Conservation (phyloP, 768 basidiomycete genomes). For the Termitomyces sp. region DNA sequence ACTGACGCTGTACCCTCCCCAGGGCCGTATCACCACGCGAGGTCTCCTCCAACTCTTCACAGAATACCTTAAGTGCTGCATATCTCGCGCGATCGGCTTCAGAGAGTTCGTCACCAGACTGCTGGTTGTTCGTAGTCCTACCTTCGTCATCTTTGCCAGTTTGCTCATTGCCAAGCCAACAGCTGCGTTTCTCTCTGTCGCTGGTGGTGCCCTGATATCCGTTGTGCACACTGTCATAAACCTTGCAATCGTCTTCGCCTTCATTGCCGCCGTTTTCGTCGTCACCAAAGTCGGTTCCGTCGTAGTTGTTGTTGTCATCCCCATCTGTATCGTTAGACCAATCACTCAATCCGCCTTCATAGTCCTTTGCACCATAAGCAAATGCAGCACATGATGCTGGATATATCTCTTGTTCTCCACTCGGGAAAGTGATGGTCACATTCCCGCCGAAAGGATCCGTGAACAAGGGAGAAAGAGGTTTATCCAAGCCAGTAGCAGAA, state of each 20-base stretch:
- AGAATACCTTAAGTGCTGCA: background rate
- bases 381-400: background rate
- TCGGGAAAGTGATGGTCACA: background rate
- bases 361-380: background rate
- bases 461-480: background rate
- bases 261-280: background rate
- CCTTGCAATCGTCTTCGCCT: background rate
- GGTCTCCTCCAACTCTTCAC: conserved; percentile 4
- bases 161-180: background rate
- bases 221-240: background rate
- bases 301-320: background rate
- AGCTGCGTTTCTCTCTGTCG: background rate
- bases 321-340: background rate
- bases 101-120: background rate
- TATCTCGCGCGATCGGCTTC: background rate
- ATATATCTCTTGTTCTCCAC: background rate
- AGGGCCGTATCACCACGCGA: background rate
- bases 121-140: background rate
- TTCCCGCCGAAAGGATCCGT: background rate
- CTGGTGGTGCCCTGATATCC: background rate
- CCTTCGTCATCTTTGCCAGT: background rate
- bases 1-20: background rate
- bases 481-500: background rate
- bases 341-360: background rate
- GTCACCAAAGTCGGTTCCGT: background rate